Percentiles rank a stretch among this genome's conserved stretches.
These are phyloP conservation scores for Cutaneotrichosporon cavernicola DNA, from an alignment of 1,284 basidiomycete species.

Conservation along the genomic window DNA sequence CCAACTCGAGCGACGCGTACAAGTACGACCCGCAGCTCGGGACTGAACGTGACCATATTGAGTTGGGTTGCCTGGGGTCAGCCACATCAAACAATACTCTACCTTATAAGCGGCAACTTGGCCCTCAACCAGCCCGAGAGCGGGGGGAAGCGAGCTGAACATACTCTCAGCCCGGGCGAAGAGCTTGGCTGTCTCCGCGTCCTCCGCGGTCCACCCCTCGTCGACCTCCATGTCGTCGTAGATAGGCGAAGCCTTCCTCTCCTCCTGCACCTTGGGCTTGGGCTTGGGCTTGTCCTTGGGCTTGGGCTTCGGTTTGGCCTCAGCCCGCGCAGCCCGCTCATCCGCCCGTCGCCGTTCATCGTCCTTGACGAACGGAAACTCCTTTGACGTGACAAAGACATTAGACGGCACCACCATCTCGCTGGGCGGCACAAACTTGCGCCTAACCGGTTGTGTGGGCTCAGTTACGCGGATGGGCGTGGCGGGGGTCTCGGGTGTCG, in stretches of 20 bases:
- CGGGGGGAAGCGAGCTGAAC: conserved; percentile 25
- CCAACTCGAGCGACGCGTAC: conserved; percentile 20
- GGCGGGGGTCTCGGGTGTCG: conserved; percentile 1
- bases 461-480: conserved; percentile 17
- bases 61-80: conserved; percentile 39
- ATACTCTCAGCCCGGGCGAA: conserved; percentile 13
- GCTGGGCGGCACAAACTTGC: conserved; percentile 33
- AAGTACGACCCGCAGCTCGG: conserved; percentile 35
- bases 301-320: neutral
- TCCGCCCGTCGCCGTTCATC: conserved; percentile 14
- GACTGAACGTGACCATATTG: conserved; percentile 41
- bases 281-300: neutral
- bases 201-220: neutral
- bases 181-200: neutral
- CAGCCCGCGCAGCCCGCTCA: conserved; percentile 6
- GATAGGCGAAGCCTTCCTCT: neutral
- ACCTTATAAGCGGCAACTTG: conserved; percentile 39
- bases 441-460: neutral
- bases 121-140: conserved; percentile 13
- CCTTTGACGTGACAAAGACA: conserved; percentile 41
- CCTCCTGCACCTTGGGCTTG: neutral
- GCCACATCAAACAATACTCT: neutral
- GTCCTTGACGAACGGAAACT: conserved; percentile 29
- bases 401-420: conserved; percentile 40
- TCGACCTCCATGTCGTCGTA: conserved; percentile 8